phyloP scores from a whole-genome alignment of 116 monocot genomes.

The Papilionanthe hybrid region DNA sequence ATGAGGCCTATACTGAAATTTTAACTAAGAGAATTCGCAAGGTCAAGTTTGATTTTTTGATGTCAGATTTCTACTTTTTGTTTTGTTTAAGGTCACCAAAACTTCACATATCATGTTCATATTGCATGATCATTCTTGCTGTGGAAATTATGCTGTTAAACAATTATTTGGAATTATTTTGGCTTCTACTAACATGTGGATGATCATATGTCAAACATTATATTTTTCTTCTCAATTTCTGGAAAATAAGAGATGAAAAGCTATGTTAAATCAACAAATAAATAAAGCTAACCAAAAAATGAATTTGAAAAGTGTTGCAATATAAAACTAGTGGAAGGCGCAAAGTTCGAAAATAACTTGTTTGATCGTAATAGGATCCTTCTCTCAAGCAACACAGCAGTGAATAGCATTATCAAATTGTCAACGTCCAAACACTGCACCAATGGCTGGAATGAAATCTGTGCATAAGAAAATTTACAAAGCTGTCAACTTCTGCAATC shows the following conservation, averaged over 20 bases:
- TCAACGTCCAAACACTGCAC: conserved; percentile 97
- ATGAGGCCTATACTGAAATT: no score
- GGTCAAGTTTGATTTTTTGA: background rate
- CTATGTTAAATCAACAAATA: background rate
- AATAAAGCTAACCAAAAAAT: background rate
- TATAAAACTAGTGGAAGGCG: background rate
- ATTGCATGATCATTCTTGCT: background rate
- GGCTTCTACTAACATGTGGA: background rate
- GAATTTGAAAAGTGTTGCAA: background rate
- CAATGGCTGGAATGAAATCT: conserved; percentile 99
- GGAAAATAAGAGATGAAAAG: background rate
- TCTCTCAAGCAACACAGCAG: conserved; percentile 95
- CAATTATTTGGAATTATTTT: background rate
- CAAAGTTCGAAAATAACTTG: conserved; percentile 53
- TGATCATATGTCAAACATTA: background rate
- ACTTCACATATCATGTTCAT: background rate
- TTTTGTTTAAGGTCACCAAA: background rate
- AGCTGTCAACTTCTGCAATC: background rate
- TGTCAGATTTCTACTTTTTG: background rate
- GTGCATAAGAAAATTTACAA: conserved; percentile 25
- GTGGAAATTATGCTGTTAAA: background rate
- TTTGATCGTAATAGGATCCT: conserved; percentile 97
- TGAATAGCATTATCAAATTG: conserved; percentile 90
- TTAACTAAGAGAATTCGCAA: background rate
- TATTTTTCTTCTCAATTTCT: background rate